Base-by-base conservation (phyloP, 768 basidiomycete species). In the Pleurotus eryngii region DNA sequence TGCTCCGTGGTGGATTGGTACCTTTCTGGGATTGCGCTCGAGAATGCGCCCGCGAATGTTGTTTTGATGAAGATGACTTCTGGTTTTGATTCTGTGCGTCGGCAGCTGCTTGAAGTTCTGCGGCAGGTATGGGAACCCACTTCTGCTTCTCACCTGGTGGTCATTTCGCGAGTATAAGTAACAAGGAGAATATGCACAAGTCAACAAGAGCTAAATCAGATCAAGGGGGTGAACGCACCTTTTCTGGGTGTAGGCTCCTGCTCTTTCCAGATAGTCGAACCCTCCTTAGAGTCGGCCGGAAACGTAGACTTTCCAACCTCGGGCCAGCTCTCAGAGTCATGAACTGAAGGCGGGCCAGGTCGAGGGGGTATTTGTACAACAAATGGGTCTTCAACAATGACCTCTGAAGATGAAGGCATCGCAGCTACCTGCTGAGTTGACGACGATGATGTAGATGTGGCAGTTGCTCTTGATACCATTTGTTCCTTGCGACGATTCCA, bases 111-210 rank as follows among this genome's bases (percentile, higher is more conserved):
- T 81, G 80, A 14, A 84, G 72, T 61, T 85, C 84, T 53, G 76
- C 70, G 0, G 81, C 71, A 2, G 84, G 82, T 43, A 85, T 81
- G n/a, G 76, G 74, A 0, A 80, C 76, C 85, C 85, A 85, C 70
- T 84, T 85, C 4, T 77, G 69, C 70, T 83, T 84, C 67, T 82
- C 82, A 61, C 72, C 80, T 79, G 60, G 5, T 51, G 22, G n/a
- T 17, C 49, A 58, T 42, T 17, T 30, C 17, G 18, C 49, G 49
- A 26, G 27, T 38, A 45, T 37, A 14, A n/a, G 38, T 5, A 39
- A 53, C n/a, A 26, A 37, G 56, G 15, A 35, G 46, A 38, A 43
- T 45, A 45, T 45, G 42, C 42, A 45, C 49, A 39, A 22, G 55
- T 43, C 7, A 35, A 57, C 35, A 56, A 46, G 37, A 45, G 24